Evolutionary conservation across 1,284 basidiomycete genomes (phyloP), one percentile per base, ranked within the genome.

Genomic region (Meira nashicola): DNA sequence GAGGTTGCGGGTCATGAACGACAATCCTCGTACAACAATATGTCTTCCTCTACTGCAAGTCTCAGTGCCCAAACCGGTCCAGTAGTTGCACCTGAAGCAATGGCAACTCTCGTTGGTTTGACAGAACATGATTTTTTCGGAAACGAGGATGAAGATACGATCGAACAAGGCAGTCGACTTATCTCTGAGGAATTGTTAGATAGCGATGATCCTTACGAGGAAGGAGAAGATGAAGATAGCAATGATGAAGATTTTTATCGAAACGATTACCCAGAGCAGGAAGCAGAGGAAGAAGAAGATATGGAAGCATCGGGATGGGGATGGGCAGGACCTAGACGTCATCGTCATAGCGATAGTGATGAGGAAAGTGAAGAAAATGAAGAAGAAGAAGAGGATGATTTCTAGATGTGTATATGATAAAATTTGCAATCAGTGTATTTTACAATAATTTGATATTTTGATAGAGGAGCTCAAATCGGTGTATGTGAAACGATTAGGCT

Each of bases 241-340:
- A 76, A 76, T 57, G 73, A 74, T 51, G 74, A 76, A 57, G 74
- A 68, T n/a, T 76, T 68, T 50, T 76, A 75, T 57, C 40, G 67
- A 6, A 76, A 76, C 58, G 74, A 76, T 46, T 76, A 76, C 39
- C 74, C 74, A 2, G 74, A 74, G 38, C 62, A 66, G 19, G 74
- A 76, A 46, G 55, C 65, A 21, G 57, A 63, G 0, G 66, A 70
- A 37, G 68, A 67, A 1, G 68, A 72, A n/a, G 69, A 71, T 44
- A 53, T 65, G 14, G 65, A 65, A n/a, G 59, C 61, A 39, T 67
- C 59, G 40, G 60, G 55, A 9, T 39, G 38, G 33, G 50, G 50
- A 53, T 53, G 50, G 50, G 17, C 28, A 23, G 50, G 50, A 4
- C 50, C 50, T 17, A n/a, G 50, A 21, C 37, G 50, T 33, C 17